Percentiles rank a stretch among this genome's conserved stretches.
Conservation (phyloP, 768 basidiomycete species). For the Tricholoma terreum region DNA sequence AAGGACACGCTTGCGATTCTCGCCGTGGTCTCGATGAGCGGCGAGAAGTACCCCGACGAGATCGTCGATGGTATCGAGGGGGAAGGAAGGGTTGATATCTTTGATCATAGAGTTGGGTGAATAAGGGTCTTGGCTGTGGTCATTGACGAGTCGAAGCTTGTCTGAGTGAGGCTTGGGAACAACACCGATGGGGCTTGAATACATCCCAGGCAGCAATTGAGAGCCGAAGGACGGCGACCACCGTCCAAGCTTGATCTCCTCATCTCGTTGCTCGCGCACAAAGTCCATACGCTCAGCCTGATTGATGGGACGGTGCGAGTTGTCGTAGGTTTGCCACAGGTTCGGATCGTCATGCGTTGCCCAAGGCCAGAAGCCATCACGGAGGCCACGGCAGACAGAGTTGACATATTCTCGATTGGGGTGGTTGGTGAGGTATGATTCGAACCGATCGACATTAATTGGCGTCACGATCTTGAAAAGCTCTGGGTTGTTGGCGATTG, state of each 20-base stretch:
- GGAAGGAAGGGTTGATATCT: not conserved
- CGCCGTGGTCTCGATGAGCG: slow-evolving; percentile 6
- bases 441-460: slow-evolving; percentile 10
- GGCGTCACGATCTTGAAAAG: slow-evolving; percentile 36
- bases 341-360: slow-evolving; percentile 17
- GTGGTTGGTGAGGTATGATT: slow-evolving; percentile 25
- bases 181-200: slow-evolving; percentile 32
- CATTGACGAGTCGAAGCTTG: slow-evolving; percentile 34
- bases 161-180: slow-evolving; percentile 33
- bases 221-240: slow-evolving; percentile 31
- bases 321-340: slow-evolving; percentile 22
- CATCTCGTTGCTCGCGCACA: slow-evolving; percentile 22
- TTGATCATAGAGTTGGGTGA: slow-evolving; percentile 35
- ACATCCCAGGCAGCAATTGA: slow-evolving; percentile 43
- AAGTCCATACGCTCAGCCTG: slow-evolving; percentile 15
- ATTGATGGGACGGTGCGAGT: slow-evolving; percentile 5
- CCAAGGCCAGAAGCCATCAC: slow-evolving; percentile 43
- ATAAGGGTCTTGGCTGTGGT: slow-evolving; percentile 33
- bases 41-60: slow-evolving; percentile 23
- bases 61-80: slow-evolving; percentile 18
- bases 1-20: slow-evolving; percentile 11
- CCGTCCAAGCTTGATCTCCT: slow-evolving; percentile 20
- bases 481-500: slow-evolving; percentile 20
- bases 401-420: slow-evolving; percentile 38
- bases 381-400: slow-evolving; percentile 26